A percentile compares a stretch with the other conserved stretches of the same genome.
phyloP scores from a whole-genome alignment of 257 asterid species.

The Solanum appendiculatum region DNA sequence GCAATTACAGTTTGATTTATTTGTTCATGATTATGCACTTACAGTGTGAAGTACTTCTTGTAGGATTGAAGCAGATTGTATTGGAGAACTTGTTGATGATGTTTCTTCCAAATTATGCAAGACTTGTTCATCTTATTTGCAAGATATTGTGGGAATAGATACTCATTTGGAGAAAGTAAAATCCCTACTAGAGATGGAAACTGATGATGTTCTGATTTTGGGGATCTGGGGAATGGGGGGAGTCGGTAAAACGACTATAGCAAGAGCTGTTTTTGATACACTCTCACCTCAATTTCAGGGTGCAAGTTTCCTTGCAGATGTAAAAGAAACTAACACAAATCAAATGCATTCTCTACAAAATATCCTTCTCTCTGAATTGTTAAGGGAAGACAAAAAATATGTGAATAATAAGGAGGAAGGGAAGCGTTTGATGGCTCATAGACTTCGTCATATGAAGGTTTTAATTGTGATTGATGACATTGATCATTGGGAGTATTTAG shows the following conservation, averaged over 20 bases:
- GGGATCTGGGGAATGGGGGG: neutral
- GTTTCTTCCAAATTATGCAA: too few species aligned
- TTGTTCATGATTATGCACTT: too few species aligned
- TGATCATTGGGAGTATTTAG: neutral
- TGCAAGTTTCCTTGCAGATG: neutral
- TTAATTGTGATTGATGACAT: neutral
- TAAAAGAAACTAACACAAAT: neutral
- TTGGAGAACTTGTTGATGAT: too few species aligned
- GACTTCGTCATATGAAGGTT: neutral
- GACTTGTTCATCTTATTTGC: too few species aligned
- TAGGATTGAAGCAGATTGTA: too few species aligned
- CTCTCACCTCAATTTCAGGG: neutral
- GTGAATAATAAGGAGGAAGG: neutral
- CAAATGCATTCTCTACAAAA: neutral
- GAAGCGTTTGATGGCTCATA: neutral
- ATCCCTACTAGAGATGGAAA: too few species aligned
- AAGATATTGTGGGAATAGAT: too few species aligned
- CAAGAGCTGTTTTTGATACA: neutral
- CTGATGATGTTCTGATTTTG: neutral
- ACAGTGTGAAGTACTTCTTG: too few species aligned
- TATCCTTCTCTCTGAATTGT: neutral
- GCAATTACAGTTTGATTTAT: too few species aligned
- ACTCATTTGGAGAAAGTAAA: too few species aligned
- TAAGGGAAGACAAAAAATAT: neutral
- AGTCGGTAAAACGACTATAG: neutral